A percentile compares a stretch with the other conserved stretches of the same genome.
These are phyloP conservation scores for Aspergillus incahuasiensis DNA, from an alignment of 495 filamentous ascomycete genomes.

Conservation along the genomic window DNA sequence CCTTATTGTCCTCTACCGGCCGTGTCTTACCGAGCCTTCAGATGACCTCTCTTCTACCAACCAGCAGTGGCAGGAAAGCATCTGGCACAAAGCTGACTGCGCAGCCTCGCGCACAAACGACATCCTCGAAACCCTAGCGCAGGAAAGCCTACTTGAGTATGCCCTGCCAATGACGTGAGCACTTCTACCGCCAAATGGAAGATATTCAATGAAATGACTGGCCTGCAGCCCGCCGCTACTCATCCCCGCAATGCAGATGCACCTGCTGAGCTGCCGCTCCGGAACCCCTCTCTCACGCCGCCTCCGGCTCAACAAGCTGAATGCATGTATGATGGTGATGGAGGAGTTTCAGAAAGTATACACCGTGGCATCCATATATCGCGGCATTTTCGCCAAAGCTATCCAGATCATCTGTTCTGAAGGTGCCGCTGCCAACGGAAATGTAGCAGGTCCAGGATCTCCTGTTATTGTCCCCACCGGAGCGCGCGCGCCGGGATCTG, in stretches of 20 bases:
- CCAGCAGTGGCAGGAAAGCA: slow-evolving; percentile 19
- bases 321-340: slow-evolving; percentile 39
- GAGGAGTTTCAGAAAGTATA: slow-evolving; percentile 36
- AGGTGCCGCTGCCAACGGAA: neutral
- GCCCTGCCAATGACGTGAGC: slow-evolving; percentile 35
- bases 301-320: slow-evolving; percentile 36
- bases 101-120: slow-evolving; percentile 32
- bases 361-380: slow-evolving; percentile 30
- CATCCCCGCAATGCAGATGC: slow-evolving; percentile 39
- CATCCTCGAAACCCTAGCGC: slow-evolving; percentile 28
- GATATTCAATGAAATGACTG: neutral
- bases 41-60: slow-evolving; percentile 5
- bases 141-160: slow-evolving; percentile 26
- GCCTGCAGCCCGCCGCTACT: slow-evolving; percentile 30
- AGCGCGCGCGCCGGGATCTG: neutral
- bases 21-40: slow-evolving; percentile 16
- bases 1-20: slow-evolving; percentile 29
- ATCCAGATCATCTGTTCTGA: slow-evolving; percentile 28
- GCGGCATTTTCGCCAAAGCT: slow-evolving; percentile 28
- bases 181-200: neutral
- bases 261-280: slow-evolving; percentile 34
- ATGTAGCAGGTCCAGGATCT: too few relatives aligned
- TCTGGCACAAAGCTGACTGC: slow-evolving; percentile 20
- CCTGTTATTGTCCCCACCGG: too few relatives aligned
- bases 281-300: slow-evolving; percentile 26